phyloP scores from a whole-genome alignment of 164 flowering plant genomes.

The Liriodendron chinense region DNA sequence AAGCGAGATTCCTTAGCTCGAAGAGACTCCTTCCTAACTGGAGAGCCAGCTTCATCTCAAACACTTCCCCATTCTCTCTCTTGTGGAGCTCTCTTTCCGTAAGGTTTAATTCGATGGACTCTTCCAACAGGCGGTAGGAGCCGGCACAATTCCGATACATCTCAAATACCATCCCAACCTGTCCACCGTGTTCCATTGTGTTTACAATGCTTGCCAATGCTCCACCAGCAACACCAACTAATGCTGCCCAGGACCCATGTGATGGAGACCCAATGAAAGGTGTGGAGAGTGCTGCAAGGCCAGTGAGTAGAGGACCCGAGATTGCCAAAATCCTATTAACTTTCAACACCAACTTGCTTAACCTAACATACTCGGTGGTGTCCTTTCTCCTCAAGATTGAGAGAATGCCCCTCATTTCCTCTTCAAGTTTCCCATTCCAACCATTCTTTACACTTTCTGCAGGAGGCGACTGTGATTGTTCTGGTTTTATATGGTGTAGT shows the following conservation, averaged over 20 bases:
- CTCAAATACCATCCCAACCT: slow-evolving; percentile 60
- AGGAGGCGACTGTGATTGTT: background rate
- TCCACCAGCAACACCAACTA: slow-evolving; percentile 36
- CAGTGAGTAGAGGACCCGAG: slow-evolving; percentile 50
- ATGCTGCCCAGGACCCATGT: slow-evolving; percentile 17
- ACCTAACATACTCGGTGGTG: slow-evolving; percentile 35
- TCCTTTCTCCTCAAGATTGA: slow-evolving; percentile 45
- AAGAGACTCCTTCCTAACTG: slow-evolving; percentile 44
- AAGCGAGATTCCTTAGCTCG: slow-evolving; percentile 31
- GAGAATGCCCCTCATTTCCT: slow-evolving; percentile 45
- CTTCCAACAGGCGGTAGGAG: slow-evolving; percentile 31
- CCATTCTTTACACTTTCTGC: slow-evolving; percentile 15
- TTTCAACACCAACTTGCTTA: slow-evolving; percentile 44
- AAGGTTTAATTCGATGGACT: slow-evolving; percentile 26
- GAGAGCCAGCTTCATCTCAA: slow-evolving; percentile 50
- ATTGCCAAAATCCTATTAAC: slow-evolving; percentile 42
- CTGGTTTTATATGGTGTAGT: background rate
- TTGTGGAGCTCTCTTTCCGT: slow-evolving; percentile 11
- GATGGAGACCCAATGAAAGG: slow-evolving; percentile 30
- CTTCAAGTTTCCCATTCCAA: slow-evolving; percentile 49
- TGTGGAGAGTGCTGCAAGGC: slow-evolving; percentile 43
- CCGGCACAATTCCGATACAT: slow-evolving; percentile 48
- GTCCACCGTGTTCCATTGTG: slow-evolving; percentile 55
- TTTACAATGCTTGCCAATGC: slow-evolving; percentile 48
- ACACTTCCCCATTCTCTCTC: slow-evolving; percentile 52